Base-by-base conservation (phyloP, 2,329 filamentous ascomycete genomes). In the Ceratocystis papillata region DNA sequence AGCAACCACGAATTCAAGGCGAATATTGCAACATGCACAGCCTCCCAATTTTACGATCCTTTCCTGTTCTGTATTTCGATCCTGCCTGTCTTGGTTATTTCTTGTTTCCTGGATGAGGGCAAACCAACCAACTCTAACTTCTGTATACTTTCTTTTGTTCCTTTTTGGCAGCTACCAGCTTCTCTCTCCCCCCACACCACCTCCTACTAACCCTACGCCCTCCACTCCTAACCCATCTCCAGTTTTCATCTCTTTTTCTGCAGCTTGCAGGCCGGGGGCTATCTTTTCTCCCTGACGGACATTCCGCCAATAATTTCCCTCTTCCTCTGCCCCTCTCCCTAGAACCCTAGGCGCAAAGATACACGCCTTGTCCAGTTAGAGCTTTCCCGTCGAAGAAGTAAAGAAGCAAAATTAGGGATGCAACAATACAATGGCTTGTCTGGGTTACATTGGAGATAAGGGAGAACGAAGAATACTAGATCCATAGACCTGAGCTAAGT, bases 231-330 rank as follows among this genome's bases (percentile, higher is more conserved):
- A 41, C 37, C 37, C 37, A 15, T 59, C 55, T 59, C 28, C 55
- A 59, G 55, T 59, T 59, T 59, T 59, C 55, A 59, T 59, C 28
- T 59, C 55, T 37, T 59, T 59, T 15, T n/a, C n/a, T 59, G 55
- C 55, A 59, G 25, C 48, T 53, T 28, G 8, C 7, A 22, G 48
- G 10, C 48, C 3, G 48, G 20, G 48, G 20, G 4, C 48, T 25
- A 1, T 10, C 22, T 22, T 15, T 22, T 25, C 10, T 10, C 48
- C 20, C 55, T 20, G n/a, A 15, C 55, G 55, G 30, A 5, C 55
- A 33, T 37, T 17, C 55, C 25, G 55, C 55, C 55, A 59, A 59
- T 59, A 37, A 37, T 59, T 33, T 33, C 33, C 15, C 53, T 57
- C 4, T 6, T 33, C 12, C 17, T n/a, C 17, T 5, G 6, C 12